A percentile compares a stretch with the other conserved stretches of the same genome.
Conservation (phyloP, 2,329 filamentous ascomycete species). For the Xylariaceae sp. region DNA sequence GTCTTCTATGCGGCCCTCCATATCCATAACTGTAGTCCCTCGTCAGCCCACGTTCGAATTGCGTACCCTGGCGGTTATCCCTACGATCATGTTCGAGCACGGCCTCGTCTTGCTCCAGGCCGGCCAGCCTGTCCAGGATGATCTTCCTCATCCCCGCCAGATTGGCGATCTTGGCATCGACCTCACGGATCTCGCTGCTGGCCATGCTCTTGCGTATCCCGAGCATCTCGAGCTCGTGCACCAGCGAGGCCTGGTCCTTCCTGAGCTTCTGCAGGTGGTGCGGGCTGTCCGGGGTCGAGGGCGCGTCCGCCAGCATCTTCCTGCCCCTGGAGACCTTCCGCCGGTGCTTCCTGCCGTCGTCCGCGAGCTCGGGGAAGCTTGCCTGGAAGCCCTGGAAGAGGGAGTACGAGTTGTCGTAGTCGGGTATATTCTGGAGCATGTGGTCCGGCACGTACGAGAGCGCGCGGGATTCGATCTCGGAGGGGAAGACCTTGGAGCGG, state of each 20-base stretch:
- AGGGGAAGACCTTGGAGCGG: slow-evolving; percentile 79
- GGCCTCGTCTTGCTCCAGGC: slow-evolving; percentile 82
- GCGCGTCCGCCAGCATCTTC: slow-evolving; percentile 64
- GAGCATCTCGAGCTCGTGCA: slow-evolving; percentile 85
- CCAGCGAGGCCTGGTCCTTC: slow-evolving; percentile 70
- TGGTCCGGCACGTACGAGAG: slow-evolving; percentile 85
- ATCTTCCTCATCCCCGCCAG: slow-evolving; percentile 88
- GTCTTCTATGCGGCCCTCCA: slow-evolving; percentile 55
- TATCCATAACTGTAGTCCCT: slow-evolving; percentile 45
- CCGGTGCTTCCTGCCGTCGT: slow-evolving; percentile 63
- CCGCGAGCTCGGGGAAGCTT: slow-evolving; percentile 64
- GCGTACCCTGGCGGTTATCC: slow-evolving; percentile 21
- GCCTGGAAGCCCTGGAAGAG: slow-evolving; percentile 96
- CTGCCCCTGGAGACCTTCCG: slow-evolving; percentile 66
- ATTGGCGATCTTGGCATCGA: slow-evolving; percentile 94
- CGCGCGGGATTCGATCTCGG: slow-evolving; percentile 91
- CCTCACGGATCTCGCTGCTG: slow-evolving; percentile 89
- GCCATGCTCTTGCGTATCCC: slow-evolving; percentile 95
- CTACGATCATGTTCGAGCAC: slow-evolving; percentile 81
- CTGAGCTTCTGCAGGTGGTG: slow-evolving; percentile 66
- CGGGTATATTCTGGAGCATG: slow-evolving; percentile 80
- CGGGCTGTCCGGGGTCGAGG: slow-evolving; percentile 47
- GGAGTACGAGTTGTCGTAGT: slow-evolving; percentile 78
- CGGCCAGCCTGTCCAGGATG: slow-evolving; percentile 77
- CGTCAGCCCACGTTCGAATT: slow-evolving; percentile 22